Base-by-base conservation (phyloP, 108 stramenopile species). In the Poteriospumella lacustris region DNA sequence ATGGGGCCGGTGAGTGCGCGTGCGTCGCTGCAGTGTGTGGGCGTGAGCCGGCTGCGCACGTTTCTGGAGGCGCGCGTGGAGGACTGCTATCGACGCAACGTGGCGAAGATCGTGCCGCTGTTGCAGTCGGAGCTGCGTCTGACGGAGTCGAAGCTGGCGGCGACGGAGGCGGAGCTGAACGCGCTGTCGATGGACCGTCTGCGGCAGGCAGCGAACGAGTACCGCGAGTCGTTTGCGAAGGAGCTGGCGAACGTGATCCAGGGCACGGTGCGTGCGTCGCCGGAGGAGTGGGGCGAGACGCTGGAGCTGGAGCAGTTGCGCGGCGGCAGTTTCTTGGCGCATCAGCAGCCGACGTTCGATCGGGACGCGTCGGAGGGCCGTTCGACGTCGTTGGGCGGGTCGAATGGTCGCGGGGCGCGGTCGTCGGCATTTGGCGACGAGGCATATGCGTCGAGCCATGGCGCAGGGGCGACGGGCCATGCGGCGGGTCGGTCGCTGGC, bases 51-150 rank as follows among this genome's bases (percentile, higher is more conserved):
- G 2, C 88, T 93, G 12, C 87, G 92, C 39, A 85, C 88, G 24
- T 95, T 95, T 76, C 80, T 95, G 39, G 94, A 95, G 78, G 68
- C 88, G 68, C 90, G 92, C 52, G 92, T 95, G 31, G 92, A 95
- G 79, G 92, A 92, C 64, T 91, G 87, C 72, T 95, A 95, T 80
- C 80, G 92, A 29, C 73, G 91, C 29, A 95, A 95, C 83, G 92
- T 93, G 33, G 91, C 91, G 34, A 91, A 91, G 82, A 92, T 95
- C 79, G 91, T 95, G 12, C 94, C 94, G 31, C 76, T 93, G 79
- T 86, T 95, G 43, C 93, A 93, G 87, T 88, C 89, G 12, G 90
- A 93, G 81, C 87, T 91, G 64, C 73, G 80, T 9, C 68, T 76
- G 52, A 84, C 87, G 1, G 91, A 91, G 79, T 79, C 85, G 42